Percentiles rank a stretch among this genome's conserved stretches.
These are phyloP conservation scores for Agaricales sp. DNA, from an alignment of 1,284 basidiomycete genomes.

Conservation along the genomic window DNA sequence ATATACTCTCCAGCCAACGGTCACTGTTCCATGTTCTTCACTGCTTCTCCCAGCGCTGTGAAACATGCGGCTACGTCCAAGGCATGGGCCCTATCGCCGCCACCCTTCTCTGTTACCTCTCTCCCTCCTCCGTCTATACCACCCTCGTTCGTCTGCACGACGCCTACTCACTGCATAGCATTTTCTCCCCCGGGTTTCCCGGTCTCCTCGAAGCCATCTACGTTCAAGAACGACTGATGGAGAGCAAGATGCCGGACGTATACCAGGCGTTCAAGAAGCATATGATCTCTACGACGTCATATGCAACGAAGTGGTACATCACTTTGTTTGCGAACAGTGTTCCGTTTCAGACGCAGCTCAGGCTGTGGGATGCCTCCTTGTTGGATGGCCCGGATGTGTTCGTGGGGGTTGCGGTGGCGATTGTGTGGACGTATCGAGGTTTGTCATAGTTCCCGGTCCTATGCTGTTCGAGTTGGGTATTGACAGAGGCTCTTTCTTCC, in stretches of 20 bases:
- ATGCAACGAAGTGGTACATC: slow-evolving; percentile 99
- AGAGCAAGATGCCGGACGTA: slow-evolving; percentile 83
- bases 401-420: slow-evolving; percentile 73
- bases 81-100: slow-evolving; percentile 98
- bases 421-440: slow-evolving; percentile 88
- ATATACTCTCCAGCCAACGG: slow-evolving; percentile 54
- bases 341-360: slow-evolving; percentile 91
- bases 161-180: slow-evolving; percentile 79
- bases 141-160: slow-evolving; percentile 80
- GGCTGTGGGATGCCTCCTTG: slow-evolving; percentile 92
- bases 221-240: slow-evolving; percentile 83
- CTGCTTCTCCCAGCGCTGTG: slow-evolving; percentile 78
- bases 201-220: slow-evolving; percentile 92
- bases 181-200: slow-evolving; percentile 93
- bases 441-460: too few relatives aligned
- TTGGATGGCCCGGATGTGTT: slow-evolving; percentile 88
- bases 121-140: slow-evolving; percentile 81
- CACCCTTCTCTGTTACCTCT: slow-evolving; percentile 89
- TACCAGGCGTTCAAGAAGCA: slow-evolving; percentile 78
- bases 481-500: slow-evolving; percentile 4
- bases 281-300: slow-evolving; percentile 86
- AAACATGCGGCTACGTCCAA: slow-evolving; percentile 94
- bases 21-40: slow-evolving; percentile 93
- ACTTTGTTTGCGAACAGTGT: slow-evolving; percentile 92
- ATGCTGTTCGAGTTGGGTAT: slow-evolving; percentile 8